Base-by-base conservation (phyloP, 1,139 yeast genomes). In the Saccharomyces hybrid region DNA sequence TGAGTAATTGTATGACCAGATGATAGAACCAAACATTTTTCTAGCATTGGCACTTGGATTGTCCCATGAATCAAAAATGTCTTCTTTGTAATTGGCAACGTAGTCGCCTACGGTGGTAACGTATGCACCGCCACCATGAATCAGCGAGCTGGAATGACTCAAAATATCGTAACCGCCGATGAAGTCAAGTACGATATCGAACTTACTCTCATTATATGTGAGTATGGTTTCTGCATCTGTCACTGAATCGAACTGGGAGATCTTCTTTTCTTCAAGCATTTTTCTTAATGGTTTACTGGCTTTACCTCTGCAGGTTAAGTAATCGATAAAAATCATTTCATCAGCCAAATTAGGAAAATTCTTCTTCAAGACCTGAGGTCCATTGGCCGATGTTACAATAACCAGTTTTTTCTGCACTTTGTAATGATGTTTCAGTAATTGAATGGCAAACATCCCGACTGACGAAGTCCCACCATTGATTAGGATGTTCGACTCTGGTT, bases 401-500 rank as follows among this genome's bases (percentile, higher is more conserved):
- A 79, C 79, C 9, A 83, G 73, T 53, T 77, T 76, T 24, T 64
- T 64, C 46, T 68, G 68, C 2, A 80, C 77, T 3, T 76, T 71
- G 58, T 75, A 78, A 55, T 73, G 68, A 16, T 73, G 65, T 59
- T 79, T 82, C 24, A 83, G 78, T 24, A 86, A 63, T 65, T 84
- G 89, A 29, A 82, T 74, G 2, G 79, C 77, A 70, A 75, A 78
- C 57, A 81, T 69, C 1, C 93, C 95, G 4, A 86, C 86, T n/a
- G 84, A 75, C 1, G 95, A 81, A 3, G 88, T 81, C 12, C 86
- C 93, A 48, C 96, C 96, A 56, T 86, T 74, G 46, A 88, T 74
- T 51, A 87, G 72, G 1, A 86, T 78, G 51, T 67, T 68, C 3
- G 68, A 57, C 14, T 61, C 62, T 5, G 57, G 56, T 31, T 66